A percentile compares a stretch with the other conserved stretches of the same genome.
Conservation (phyloP, 1,139 yeast species). For the Suhomyces yuchorum region DNA sequence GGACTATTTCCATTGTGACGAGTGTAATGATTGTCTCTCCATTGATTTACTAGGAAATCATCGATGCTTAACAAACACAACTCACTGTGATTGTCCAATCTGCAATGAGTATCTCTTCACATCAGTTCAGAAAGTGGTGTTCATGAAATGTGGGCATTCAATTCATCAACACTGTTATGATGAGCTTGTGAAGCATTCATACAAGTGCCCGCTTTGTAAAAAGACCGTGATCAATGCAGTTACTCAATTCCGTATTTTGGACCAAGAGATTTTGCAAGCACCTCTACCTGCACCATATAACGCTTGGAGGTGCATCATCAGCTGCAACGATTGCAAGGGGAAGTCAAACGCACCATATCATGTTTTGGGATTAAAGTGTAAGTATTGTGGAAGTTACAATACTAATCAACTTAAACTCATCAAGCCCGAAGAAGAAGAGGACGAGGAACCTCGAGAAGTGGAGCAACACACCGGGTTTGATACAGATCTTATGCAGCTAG, state of each 20-base stretch:
- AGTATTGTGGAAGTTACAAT: conserved; percentile 82
- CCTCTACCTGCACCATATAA: conserved; percentile 80
- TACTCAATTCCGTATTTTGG: conserved; percentile 81
- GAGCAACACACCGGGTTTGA: conserved; percentile 16
- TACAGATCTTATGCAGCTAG: conserved; percentile 32
- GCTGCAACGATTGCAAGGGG: conserved; percentile 90
- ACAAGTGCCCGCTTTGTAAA: conserved; percentile 89
- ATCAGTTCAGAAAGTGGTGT: conserved; percentile 81
- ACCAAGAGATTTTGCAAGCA: conserved; percentile 75
- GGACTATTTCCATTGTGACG: conserved; percentile 87
- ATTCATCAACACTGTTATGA: conserved; percentile 85
- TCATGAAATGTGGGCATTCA: conserved; percentile 94
- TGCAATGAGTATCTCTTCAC: conserved; percentile 91
- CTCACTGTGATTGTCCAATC: conserved; percentile 90
- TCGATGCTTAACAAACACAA: conserved; percentile 80
- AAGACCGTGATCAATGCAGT: conserved; percentile 85
- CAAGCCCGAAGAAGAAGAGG: conserved; percentile 53
- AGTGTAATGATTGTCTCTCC: conserved; percentile 88
- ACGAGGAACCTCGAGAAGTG: conserved; percentile 24
- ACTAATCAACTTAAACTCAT: conserved; percentile 71
- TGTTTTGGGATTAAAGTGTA: conserved; percentile 83
- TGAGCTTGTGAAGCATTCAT: conserved; percentile 75
- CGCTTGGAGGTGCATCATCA: conserved; percentile 72
- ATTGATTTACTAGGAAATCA: conserved; percentile 78
- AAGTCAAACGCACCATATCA: conserved; percentile 78